Base-by-base conservation (phyloP, 345 rosid species). In the Turnera subulata region DNA sequence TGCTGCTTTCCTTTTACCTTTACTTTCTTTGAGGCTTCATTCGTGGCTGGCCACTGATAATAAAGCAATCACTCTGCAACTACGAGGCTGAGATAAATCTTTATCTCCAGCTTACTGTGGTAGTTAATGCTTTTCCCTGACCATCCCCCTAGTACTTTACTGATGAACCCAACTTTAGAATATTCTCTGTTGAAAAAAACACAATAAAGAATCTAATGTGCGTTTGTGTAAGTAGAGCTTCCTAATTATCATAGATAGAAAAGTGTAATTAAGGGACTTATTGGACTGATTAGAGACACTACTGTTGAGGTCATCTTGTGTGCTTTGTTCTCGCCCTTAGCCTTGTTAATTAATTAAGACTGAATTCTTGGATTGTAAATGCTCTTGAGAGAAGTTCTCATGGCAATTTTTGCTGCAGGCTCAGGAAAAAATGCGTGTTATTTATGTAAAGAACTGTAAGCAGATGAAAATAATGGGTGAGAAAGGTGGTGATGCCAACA, bases 391-490 rank as follows among this genome's bases (percentile, higher is more conserved):
- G 21, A n/a, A 51, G 12, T 20, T 46, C 26, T 19, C 15, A 24
- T 6, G 26, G 33, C 26, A 12, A 1, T 14, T 52, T 29, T 23
- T 25, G 13, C 29, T 67, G 44, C 47, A 88, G 96, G 78, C 84
- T 3, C 89, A 88, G 73, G 91, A 88, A 61, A 88, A 74, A 66
- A 38, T 88, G 62, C 81, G 89, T 0, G 54, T 69, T 29, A 21
- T 75, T 58, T 62, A 73, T 62, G 81, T 65, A 54, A 79, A 69
- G 70, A 68, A 64, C 75, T 75, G 69, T 63, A 72, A 65, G 75
- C 81, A 76, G 63, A 56, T 84, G 56, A 82, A 67, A 39, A 71
- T 48, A 26, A 13, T 81, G 71, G 74, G 55, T 11, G 65, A 75
- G 33, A 84, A 79, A 53, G 79, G 62, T 56, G 71, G 56, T 14